Base-by-base conservation (phyloP, 2,329 filamentous ascomycete species). In the Basipetospora chlamydospora region DNA sequence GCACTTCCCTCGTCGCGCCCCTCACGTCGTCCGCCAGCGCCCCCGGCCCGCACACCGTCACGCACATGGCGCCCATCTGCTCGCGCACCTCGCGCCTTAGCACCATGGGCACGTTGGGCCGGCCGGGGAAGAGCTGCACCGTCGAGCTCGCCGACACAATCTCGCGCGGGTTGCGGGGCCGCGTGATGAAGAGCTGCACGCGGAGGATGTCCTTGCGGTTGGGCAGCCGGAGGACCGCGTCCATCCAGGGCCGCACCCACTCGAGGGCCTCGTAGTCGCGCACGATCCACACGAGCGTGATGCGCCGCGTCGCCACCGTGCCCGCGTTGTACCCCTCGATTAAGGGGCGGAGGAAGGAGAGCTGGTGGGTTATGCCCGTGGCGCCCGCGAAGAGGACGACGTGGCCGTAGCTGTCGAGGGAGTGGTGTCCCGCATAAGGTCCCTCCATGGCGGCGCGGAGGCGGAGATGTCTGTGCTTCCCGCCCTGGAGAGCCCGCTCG, bases 331-430 rank as follows among this genome's bases (percentile, higher is more conserved):
- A 80, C 4, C 80, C 80, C 37, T 75, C 61, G 40, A 88, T 69
- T 4, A 88, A 64, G 35, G 90, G 79, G 38, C 77, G 78, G 7
- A 95, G 70, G 55, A 92, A 93, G 23, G 86, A 83, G 21, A 96
- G 73, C 54, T 93, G 86, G 55, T 96, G 88, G 1, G 88, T 94
- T 58, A 98, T 96, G 43, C 90, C 90, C 5, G 90, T 86, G 39
- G 88, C 84, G 39, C 86, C 87, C 10, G 88, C 87, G 52, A 95
- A 86, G 39, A 98, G 77, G 43, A 98, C 73, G 30, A 79, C 77
- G 29, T 92, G 90, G 26, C 90, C 88, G 57, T 95, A 96, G 6
- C 87, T 95, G 56, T 86, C 78, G 44, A 96, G 77, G 42, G 76
- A 77, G 57, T 94, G 80, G 51, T 85, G 79, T 28, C 78, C 79